Base-by-base conservation (phyloP, 495 filamentous ascomycete species). In the Xylaria cubensis region DNA sequence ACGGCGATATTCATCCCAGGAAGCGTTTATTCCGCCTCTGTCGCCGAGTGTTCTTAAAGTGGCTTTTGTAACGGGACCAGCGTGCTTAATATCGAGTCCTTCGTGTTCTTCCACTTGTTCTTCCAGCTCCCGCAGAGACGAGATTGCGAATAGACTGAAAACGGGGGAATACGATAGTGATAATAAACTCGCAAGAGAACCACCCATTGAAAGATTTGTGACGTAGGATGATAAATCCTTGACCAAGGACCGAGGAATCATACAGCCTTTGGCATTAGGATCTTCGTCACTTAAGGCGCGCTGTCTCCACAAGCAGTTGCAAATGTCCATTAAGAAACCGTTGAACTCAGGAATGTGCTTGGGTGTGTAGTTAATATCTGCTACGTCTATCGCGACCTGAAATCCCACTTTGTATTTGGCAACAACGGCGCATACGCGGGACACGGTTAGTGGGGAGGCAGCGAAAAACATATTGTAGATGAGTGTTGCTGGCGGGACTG, bases 321-420 rank as follows among this genome's bases (percentile, higher is more conserved):
- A 96, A 51, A 94, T 86, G 76, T 97, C 94, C 92, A 96, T 96
- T 41, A 97, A 86, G 75, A 91, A 94, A 10, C 91, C 92, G 79
- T 97, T 97, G 82, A 96, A 95, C 26, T 87, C 84, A 53, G 88
- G 86, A 65, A 94, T 88, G 74, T 87, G 88, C 73, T 80, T 82
- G 61, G 80, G 85, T 73, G 82, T 87, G 71, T 82, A 87, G 63
- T 70, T 79, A 67, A 68, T 82, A 12, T 74, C 83, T 46, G 65
- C 77, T 67, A 74, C 71, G 15, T 75, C 21, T 80, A 91, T 87
- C 72, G 90, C 88, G 6, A 81, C 79, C 77, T 97, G 93, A 77
- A 95, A 95, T 1, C 91, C 90, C 8, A 82, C 82, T 77, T 97
- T 97, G 81, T 94, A 93, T 70, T 77, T 75, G n/a, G 86, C 81